These are phyloP conservation scores for Mycosphaerella sp. DNA, from an alignment of 2,329 filamentous ascomycete genomes.

Conservation along the genomic window DNA sequence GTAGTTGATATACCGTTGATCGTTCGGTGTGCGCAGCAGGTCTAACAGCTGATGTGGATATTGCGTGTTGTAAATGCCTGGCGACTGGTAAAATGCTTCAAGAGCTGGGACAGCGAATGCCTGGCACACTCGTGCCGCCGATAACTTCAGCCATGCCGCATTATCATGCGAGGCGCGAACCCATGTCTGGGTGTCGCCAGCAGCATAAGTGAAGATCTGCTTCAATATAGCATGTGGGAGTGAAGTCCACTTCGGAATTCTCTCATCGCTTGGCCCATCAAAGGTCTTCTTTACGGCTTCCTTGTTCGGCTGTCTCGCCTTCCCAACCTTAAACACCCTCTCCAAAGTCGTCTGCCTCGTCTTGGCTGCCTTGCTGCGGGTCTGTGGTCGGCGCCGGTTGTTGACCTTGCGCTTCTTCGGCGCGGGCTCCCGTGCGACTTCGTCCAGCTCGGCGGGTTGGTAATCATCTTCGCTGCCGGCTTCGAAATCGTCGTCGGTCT, in stretches of 20 bases:
- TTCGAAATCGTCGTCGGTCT: conserved; percentile 34
- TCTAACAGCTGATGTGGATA: conserved; percentile 32
- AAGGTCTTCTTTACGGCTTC: conserved; percentile 24
- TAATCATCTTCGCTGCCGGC: conserved; percentile 29
- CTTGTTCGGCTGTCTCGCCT: conserved; percentile 22
- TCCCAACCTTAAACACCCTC: conserved; percentile 20
- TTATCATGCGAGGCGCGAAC: conserved; percentile 23
- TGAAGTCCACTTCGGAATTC: conserved; percentile 32
- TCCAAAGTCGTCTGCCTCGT: conserved; percentile 17
- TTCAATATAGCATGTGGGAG: conserved; percentile 33
- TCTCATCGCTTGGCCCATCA: conserved; percentile 31
- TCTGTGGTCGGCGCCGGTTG: conserved; percentile 23
- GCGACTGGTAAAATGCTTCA: conserved; percentile 35
- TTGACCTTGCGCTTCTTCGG: conserved; percentile 24
- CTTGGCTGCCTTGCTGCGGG: conserved; percentile 22
- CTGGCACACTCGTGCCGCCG: conserved; percentile 31
- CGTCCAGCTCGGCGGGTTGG: conserved; percentile 10
- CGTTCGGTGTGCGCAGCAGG: conserved; percentile 24
- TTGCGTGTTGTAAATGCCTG: conserved; percentile 27
- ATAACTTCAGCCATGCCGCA: conserved; percentile 31
- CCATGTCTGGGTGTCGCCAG: conserved; percentile 24
- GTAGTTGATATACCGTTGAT: conserved; percentile 50
- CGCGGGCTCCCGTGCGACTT: conserved; percentile 14
- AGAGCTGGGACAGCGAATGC: conserved; percentile 34
- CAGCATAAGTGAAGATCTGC: conserved; percentile 34